phyloP scores from a whole-genome alignment of 2,329 filamentous ascomycete species.

The Penicillium sp. region DNA sequence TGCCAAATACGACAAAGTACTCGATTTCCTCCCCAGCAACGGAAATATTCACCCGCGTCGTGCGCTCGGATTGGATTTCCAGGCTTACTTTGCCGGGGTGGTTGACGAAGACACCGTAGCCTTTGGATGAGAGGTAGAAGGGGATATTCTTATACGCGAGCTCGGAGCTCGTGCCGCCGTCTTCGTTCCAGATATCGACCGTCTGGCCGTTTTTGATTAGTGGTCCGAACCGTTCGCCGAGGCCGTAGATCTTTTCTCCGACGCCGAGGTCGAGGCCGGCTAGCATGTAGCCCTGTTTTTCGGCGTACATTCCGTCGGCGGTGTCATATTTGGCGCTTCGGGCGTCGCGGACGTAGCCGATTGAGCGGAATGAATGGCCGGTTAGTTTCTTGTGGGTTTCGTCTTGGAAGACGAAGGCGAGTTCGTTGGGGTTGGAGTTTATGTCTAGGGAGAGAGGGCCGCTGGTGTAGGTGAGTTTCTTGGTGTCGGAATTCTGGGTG shows the following conservation, averaged over 20 bases:
- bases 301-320: slow-evolving; percentile 42
- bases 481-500: slow-evolving; percentile 24
- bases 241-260: slow-evolving; percentile 71
- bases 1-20: slow-evolving; percentile 75
- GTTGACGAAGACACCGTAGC: slow-evolving; percentile 78
- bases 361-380: slow-evolving; percentile 44
- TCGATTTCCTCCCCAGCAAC: slow-evolving; percentile 71
- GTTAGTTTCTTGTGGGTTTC: slow-evolving; percentile 36
- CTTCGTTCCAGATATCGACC: slow-evolving; percentile 66
- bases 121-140: slow-evolving; percentile 58
- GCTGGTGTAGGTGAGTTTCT: slow-evolving; percentile 36
- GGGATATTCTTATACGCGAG: slow-evolving; percentile 48
- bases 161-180: slow-evolving; percentile 51
- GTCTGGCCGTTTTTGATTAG: slow-evolving; percentile 77
- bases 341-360: slow-evolving; percentile 43
- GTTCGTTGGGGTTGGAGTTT: slow-evolving; percentile 40
- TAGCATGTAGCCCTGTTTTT: slow-evolving; percentile 46
- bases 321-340: slow-evolving; percentile 37
- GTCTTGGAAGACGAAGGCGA: slow-evolving; percentile 34
- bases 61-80: slow-evolving; percentile 75
- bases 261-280: slow-evolving; percentile 46
- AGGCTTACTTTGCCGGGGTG: slow-evolving; percentile 70
- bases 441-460: slow-evolving; percentile 38
- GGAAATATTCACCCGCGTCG: slow-evolving; percentile 70
- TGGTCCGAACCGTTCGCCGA: slow-evolving; percentile 76